Evolutionary conservation across 2,329 filamentous ascomycete species (phyloP).

Genomic region (Cercospora zeina): DNA sequence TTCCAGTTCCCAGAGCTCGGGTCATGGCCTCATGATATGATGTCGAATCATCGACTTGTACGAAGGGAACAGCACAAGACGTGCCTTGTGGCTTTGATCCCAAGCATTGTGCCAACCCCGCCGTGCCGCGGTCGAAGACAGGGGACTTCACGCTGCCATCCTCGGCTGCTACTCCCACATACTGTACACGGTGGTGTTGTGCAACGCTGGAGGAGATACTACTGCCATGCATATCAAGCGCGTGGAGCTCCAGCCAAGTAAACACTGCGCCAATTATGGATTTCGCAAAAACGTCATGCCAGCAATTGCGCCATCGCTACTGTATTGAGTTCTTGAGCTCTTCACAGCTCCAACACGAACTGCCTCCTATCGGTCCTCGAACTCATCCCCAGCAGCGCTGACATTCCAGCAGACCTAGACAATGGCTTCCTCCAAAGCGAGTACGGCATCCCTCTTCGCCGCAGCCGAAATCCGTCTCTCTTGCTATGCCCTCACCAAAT

Average conservation of each 20-base stretch:
- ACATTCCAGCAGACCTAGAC: not conserved
- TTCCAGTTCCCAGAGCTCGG: not conserved
- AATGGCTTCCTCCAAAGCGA: slow-evolving; percentile 13
- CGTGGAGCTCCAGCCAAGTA: not conserved
- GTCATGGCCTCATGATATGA: not conserved
- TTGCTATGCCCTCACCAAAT: slow-evolving; percentile 48
- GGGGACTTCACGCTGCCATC: not conserved
- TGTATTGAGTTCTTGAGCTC: slow-evolving; percentile 4
- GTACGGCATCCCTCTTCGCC: slow-evolving; percentile 32
- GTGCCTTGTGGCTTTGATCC: slow-evolving; percentile 4
- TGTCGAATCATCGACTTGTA: not conserved
- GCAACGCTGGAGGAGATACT: not conserved
- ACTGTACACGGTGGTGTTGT: not conserved
- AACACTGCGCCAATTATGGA: not conserved
- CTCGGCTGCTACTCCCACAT: not conserved
- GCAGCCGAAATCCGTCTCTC: slow-evolving; percentile 37
- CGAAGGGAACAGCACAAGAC: not conserved
- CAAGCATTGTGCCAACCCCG: slow-evolving; percentile 7
- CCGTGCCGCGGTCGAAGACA: slow-evolving; percentile 1
- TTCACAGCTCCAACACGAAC: not conserved
- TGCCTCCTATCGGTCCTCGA: not conserved
- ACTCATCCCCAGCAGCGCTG: not conserved
- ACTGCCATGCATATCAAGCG: not conserved
- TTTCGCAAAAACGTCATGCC: not conserved
- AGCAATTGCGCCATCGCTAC: slow-evolving; percentile 17